Evolutionary conservation across 225 moss, liverwort and hornwort genomes (phyloP).

Genomic region (Pseudisothecium myosuroides): DNA sequence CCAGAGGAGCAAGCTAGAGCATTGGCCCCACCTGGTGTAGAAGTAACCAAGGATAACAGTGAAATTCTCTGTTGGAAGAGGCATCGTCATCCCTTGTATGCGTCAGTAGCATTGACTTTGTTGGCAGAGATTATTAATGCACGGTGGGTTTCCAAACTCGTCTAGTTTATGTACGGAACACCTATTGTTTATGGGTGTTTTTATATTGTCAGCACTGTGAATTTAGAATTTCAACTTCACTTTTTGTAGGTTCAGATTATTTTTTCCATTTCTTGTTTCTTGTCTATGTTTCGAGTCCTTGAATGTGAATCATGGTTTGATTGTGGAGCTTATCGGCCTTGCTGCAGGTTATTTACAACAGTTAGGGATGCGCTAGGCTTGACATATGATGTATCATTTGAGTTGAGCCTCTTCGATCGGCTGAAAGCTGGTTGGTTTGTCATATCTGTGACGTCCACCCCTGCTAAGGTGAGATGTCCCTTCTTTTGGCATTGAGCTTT

Average conservation of each 20-base stretch:
- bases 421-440: slow-evolving; percentile 99
- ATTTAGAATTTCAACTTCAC: neutral
- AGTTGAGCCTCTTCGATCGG: slow-evolving; percentile 92
- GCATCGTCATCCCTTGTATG: slow-evolving; percentile 83
- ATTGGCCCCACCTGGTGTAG: slow-evolving; percentile 88
- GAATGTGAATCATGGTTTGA: neutral
- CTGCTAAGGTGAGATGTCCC: slow-evolving; percentile 62
- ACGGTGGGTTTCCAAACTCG: slow-evolving; percentile 35
- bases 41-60: slow-evolving; percentile 62
- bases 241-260: neutral
- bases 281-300: neutral
- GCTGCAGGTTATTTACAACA: slow-evolving; percentile 92
- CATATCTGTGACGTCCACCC: slow-evolving; percentile 97
- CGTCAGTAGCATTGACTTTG: slow-evolving; percentile 91
- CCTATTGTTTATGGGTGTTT: neutral
- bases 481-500: neutral
- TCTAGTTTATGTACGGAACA: neutral
- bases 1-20: slow-evolving; percentile 89
- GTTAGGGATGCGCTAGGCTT: slow-evolving; percentile 96
- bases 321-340: neutral
- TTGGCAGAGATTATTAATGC: slow-evolving; percentile 98
- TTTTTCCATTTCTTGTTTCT: neutral
- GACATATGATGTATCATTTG: slow-evolving; percentile 99
- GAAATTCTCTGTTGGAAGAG: slow-evolving; percentile 89
- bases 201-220: neutral